A percentile compares a stretch with the other conserved stretches of the same genome.
Conservation (phyloP, 306 rosid species). For the Vicia villosa region DNA sequence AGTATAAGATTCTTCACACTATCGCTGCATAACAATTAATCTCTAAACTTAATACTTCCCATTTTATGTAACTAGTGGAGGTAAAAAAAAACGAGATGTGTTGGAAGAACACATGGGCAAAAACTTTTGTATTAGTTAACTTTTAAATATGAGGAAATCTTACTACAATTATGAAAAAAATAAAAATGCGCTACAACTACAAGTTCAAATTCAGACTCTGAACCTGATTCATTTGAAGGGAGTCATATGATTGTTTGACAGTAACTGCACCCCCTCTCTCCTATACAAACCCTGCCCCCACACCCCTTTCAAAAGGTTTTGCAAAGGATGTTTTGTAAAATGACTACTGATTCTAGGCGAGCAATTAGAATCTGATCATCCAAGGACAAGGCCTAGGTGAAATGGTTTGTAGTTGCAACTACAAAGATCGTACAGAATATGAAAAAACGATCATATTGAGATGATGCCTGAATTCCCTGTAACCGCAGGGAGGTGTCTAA, state of each 20-base stretch:
- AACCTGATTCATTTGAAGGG: too few species aligned
- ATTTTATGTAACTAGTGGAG: background rate
- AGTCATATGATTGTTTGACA: too few species aligned
- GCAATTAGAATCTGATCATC: background rate
- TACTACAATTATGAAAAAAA: background rate
- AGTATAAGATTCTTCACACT: too few species aligned
- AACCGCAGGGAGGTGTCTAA: background rate
- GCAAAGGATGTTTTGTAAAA: background rate
- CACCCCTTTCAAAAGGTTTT: background rate
- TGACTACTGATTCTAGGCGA: background rate
- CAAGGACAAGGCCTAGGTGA: background rate
- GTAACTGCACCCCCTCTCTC: too few species aligned
- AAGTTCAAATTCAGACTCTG: too few species aligned
- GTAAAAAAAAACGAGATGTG: background rate
- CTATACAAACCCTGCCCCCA: too few species aligned
- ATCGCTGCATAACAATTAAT: too few species aligned
- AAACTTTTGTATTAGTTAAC: background rate
- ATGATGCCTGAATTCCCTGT: background rate
- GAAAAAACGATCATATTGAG: background rate
- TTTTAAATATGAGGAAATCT: background rate
- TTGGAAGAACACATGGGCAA: slow-evolving; percentile 4
- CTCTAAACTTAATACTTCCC: background rate
- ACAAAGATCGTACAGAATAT: background rate
- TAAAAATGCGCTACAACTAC: too few species aligned
- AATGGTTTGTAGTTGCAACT: background rate